A percentile compares a stretch with the other conserved stretches of the same genome.
These are phyloP conservation scores for Homolaphlyctis polyrhiza DNA, from an alignment of 371 early-diverging fungal species.

Conservation along the genomic window DNA sequence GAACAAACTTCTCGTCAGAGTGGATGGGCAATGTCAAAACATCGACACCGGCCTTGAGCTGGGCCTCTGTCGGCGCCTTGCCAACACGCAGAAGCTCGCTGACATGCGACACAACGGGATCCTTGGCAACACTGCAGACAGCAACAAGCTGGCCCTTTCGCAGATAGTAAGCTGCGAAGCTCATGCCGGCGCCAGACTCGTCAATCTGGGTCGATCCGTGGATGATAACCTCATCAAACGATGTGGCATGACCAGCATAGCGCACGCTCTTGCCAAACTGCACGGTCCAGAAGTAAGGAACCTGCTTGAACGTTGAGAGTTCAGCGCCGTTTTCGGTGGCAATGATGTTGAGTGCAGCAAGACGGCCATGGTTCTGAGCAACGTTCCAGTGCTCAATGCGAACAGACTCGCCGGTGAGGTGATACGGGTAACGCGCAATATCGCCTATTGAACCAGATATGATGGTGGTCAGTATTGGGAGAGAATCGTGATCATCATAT, in stretches of 20 bases:
- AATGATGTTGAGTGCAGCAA: conserved; percentile 28
- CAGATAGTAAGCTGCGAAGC: conserved; percentile 47
- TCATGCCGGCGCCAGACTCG: conserved; percentile 15
- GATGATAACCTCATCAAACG: conserved; percentile 47
- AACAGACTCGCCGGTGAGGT: conserved; percentile 38
- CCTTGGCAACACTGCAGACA: conserved; percentile 42
- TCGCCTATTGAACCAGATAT: conserved; percentile 32
- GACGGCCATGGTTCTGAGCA: conserved; percentile 50
- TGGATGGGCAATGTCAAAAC: conserved; percentile 17
- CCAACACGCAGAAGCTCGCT: conserved; percentile 44
- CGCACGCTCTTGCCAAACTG: conserved; percentile 49
- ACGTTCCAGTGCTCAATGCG: conserved; percentile 57
- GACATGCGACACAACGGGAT: conserved; percentile 45
- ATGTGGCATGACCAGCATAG: conserved; percentile 45
- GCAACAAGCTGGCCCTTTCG: conserved; percentile 43
- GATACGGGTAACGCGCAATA: conserved; percentile 49
- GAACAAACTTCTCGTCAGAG: too few species aligned
- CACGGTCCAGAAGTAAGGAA: conserved; percentile 57
- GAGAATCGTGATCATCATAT: background rate
- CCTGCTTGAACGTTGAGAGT: conserved; percentile 17
- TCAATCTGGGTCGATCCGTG: conserved; percentile 27
- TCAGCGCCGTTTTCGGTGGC: conserved; percentile 9
- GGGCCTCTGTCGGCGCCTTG: conserved; percentile 39
- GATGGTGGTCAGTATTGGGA: background rate
- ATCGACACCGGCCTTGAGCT: conserved; percentile 33